Evolutionary conservation across 495 filamentous ascomycete species (phyloP), one percentile per base, ranked within the genome.

Genomic region (Penicillium pulvis): DNA sequence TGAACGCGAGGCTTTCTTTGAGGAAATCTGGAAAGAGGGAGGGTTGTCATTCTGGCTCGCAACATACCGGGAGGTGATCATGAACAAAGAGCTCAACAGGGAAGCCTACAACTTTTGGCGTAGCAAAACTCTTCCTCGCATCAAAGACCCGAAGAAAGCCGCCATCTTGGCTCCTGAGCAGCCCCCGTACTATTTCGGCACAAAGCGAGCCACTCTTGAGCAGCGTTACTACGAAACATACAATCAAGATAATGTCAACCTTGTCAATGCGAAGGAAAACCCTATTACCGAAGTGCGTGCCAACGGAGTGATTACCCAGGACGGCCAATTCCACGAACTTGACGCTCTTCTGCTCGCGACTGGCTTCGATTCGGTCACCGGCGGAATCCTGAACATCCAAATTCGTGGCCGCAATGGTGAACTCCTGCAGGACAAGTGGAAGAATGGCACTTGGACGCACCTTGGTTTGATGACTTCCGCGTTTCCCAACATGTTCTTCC

Each of bases 211-310:
- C 2, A 80, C 73, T 16, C 72, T 87, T 6, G 83, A 87, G 57
- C 57, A 71, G 23, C 67, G 79, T 45, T 87, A 82, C 67, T 87
- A 80, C 57, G 84, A 87, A 58, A 74, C 78, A 36, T 82, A 87
- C 69, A 83, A 87, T 57, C 65, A 71, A 17, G 69, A 75, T 0
- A 81, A 80, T 56, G 83, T 87, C 17, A 68, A 84, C 28, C 45
- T 88, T 11, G 72, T 88, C 30, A 70, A 83, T 62, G 76, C 81
- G 55, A 73, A 77, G 2, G 41, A 64, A 0, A 82, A 81, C 56
- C 74, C 79, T 0, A 81, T 88, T 39, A 67, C 62, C 1, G 73
- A 73, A 16, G 71, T 87, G 26, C 70, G 62, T 2, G 47, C 42
- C 11, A 69, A 70, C 0, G 81, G 83, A 1, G 73, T 85, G 46